Evolutionary conservation across 805 yeast species (phyloP).

Genomic region (Candida andamanensis): DNA sequence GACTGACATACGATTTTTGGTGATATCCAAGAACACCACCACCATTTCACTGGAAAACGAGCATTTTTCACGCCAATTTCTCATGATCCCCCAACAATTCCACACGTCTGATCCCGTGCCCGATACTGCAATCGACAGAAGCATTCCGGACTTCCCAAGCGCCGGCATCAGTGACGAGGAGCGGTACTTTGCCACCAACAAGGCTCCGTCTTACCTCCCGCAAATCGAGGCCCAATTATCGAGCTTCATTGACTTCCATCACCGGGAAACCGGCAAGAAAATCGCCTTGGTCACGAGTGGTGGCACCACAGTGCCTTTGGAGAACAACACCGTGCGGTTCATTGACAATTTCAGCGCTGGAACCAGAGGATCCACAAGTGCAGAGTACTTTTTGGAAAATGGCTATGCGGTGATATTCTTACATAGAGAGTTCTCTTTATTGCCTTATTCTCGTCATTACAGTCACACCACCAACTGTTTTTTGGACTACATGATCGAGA

Average conservation of each 20-base stretch:
- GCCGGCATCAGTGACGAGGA: conserved; percentile 73
- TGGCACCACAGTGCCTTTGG: conserved; percentile 97
- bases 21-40: conserved; percentile 4
- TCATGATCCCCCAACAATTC: conserved; percentile 11
- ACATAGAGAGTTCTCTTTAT: conserved; percentile 85
- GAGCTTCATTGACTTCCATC: conserved; percentile 58
- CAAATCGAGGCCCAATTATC: conserved; percentile 53
- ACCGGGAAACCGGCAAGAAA: conserved; percentile 34
- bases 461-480: conserved; percentile 81
- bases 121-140: conserved; percentile 72
- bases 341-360: conserved; percentile 98
- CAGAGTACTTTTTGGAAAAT: conserved; percentile 79
- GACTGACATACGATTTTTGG: too few relatives aligned
- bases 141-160: conserved; percentile 70
- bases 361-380: conserved; percentile 94
- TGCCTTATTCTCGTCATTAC: conserved; percentile 90
- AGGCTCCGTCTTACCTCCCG: conserved; percentile 68
- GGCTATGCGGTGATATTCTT: conserved; percentile 92
- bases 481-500: conserved; percentile 71
- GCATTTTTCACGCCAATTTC: not conserved
- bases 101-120: conserved; percentile 69
- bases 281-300: conserved; percentile 90
- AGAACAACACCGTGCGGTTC: conserved; percentile 92
- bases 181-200: conserved; percentile 64
- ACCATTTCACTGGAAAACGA: too few relatives aligned